Evolutionary conservation across 176 grass and related monocot species (phyloP), one percentile per base, ranked within the genome.

Genomic region (Avena atlantica): DNA sequence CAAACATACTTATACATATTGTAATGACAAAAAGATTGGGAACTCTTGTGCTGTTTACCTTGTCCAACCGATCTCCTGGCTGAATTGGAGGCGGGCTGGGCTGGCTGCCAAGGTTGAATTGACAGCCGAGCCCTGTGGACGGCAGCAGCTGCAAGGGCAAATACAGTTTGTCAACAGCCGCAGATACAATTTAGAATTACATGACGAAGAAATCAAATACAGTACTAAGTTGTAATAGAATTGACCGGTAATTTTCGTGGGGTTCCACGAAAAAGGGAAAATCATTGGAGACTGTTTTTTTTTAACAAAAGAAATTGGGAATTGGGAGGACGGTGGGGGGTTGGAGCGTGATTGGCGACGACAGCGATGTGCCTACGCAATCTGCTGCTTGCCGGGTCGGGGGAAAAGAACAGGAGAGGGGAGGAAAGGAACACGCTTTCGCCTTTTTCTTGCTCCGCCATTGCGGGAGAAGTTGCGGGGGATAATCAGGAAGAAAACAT

Each of bases 71-170:
- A 40, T 70, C 19, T n/a, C 52, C 20, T n/a, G 74, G 48, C 19
- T 15, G 86, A 74, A 13, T 45, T 83, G 89, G 66, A 51, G 48
- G 8, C 47, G 84, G 84, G 0, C 45, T 83, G 84, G 84, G 0
- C 45, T 83, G 87, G 81, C 85, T 87, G 84, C 57, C 90, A 89
- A 92, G 34, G 84, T 72, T 17, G 65, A 23, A 50, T 90, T 87
- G 89, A 87, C 90, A 89, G 88, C 92, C 92, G 36, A 87, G 87
- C 89, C 89, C 86, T 53, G 73, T 45, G 19, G 12, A 66, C 13
- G 48, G 83, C 40, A 42, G 40, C 40, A 42, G 40, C 40, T 42
- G 40, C 40, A 42, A 42, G 40, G 40, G 40, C 40, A 42, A 6
- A 42, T 42, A 42, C 40, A 42, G 40, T 42, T 42, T 42, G 40